Conservation (phyloP, 129 eudicot genomes). For the Ambrosia trifida region DNA sequence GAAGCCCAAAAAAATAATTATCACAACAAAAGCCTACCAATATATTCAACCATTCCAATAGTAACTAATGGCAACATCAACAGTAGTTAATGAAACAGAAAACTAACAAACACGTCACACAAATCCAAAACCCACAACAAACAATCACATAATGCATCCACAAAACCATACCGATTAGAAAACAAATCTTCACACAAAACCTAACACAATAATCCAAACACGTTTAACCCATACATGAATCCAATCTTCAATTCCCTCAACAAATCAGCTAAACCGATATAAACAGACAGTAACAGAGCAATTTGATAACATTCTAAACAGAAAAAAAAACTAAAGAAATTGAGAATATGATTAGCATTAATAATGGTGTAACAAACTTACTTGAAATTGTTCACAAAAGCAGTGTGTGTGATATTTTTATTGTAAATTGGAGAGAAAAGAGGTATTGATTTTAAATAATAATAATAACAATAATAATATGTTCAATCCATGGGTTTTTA, state of each 20-base stretch:
- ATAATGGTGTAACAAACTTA: slow-evolving; percentile 10
- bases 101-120: no score
- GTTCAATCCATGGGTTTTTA: slow-evolving; percentile 11
- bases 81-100: no score
- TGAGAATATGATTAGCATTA: not conserved
- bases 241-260: slow-evolving; percentile 6
- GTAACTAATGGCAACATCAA: slow-evolving; percentile 1
- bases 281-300: no score
- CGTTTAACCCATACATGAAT: not conserved
- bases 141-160: not conserved
- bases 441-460: not conserved
- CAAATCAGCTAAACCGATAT: slow-evolving; percentile 23
- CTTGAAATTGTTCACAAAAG: slow-evolving; percentile 12
- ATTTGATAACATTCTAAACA: slow-evolving; percentile 8
- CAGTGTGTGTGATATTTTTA: not conserved
- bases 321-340: no score
- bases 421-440: slow-evolving; percentile 7
- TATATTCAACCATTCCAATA: not conserved
- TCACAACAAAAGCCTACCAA: slow-evolving; percentile 12
- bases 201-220: slow-evolving; percentile 7
- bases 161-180: not conserved
- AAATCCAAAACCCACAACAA: not conserved
- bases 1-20: not conserved
- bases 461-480: not conserved
- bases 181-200: slow-evolving; percentile 4